Evolutionary conservation across 768 basidiomycete species (phyloP), one percentile per base, ranked within the genome.

Genomic region (Podaxis carcinomalis): DNA sequence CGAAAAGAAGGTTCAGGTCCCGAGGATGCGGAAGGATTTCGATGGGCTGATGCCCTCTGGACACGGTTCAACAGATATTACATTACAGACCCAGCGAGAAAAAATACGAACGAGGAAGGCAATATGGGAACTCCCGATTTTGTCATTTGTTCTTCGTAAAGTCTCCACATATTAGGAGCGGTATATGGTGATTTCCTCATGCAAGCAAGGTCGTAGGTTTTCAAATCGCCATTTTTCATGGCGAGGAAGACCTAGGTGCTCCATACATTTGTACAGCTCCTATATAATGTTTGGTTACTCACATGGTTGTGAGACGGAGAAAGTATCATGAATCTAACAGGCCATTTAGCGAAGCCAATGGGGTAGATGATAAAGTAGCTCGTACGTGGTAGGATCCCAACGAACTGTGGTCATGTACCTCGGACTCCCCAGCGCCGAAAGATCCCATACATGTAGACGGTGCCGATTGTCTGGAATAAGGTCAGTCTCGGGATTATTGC

Each of bases 251-350:
- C 75, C 83, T 84, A 66, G 36, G 23, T 25, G 44, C 39, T 53
- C 44, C 36, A 54, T 32, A 60, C 59, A 53, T 28, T 28, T 60
- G 56, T 55, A 51, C 16, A 54, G 40, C 35, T 21, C 39, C 56
- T 23, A 51, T 51, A 27, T 35, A 55, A 64, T 59, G 63, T 2
- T 23, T 68, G 51, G 65, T 57, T 25, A 68, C 63, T 52, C 67
- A 92, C 88, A 75, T 92, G 91, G 4, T 84, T 80, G 68, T 90
- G 88, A 11, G 84, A 84, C 3, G 92, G 85, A 1, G 88, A 88
- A 13, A 86, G 67, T 4, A 82, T 79, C 47, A 92, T 67, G 32
- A 80, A 84, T 65, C 89, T 88, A 40, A 10, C 32, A 44, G 35
- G 37, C 13, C n/a, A 37, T 53, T 50, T 19, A 54, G 32, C 23